These are phyloP conservation scores for Trapa incisa DNA, from an alignment of 345 rosid genomes.

Conservation along the genomic window DNA sequence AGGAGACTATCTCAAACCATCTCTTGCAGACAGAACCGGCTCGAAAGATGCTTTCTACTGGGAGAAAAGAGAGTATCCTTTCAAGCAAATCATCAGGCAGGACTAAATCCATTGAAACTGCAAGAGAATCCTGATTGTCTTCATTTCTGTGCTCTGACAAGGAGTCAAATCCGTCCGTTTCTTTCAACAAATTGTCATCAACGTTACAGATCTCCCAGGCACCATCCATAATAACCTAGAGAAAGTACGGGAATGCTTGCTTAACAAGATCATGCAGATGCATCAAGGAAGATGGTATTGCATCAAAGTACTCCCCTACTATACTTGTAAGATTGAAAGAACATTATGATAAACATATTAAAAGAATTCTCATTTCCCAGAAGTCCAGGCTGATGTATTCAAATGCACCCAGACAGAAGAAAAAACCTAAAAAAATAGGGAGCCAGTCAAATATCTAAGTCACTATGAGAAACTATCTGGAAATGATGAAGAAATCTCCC, in stretches of 20 bases:
- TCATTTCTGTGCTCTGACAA: conserved; percentile 60
- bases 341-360: no score
- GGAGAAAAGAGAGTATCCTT: conserved; percentile 69
- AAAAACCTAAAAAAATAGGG: not conserved
- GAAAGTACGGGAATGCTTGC: not conserved
- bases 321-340: not conserved
- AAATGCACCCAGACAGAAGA: not conserved
- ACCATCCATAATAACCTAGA: conserved; percentile 51
- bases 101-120: conserved; percentile 51
- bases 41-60: conserved; percentile 73
- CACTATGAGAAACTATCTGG: not conserved
- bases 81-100: conserved; percentile 83
- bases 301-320: not conserved
- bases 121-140: conserved; percentile 29
- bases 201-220: conserved; percentile 62
- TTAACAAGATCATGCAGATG: not conserved
- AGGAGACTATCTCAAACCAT: conserved; percentile 79
- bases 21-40: conserved; percentile 86
- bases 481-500: not conserved
- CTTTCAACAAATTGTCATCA: conserved; percentile 34
- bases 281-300: not conserved
- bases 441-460: no score
- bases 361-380: not conserved
- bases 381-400: not conserved
- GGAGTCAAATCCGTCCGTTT: conserved; percentile 31